Evolutionary conservation across 768 basidiomycete species (phyloP).

Genomic region (Saitozyma sp.): DNA sequence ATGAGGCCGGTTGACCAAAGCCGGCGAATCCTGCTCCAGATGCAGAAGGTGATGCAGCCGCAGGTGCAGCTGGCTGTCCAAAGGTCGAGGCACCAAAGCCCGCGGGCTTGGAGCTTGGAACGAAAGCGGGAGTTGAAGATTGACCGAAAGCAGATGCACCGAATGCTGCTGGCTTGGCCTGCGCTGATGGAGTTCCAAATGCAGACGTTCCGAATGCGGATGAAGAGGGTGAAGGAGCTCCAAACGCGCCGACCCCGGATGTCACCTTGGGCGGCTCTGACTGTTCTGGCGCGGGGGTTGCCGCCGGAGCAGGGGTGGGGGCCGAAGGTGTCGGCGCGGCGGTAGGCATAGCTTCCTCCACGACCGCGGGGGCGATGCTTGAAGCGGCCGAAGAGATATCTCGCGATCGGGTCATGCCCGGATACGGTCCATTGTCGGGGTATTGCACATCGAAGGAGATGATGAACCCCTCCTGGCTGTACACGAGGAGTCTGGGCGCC

Average conservation of each 20-base stretch:
- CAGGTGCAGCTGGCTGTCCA: conserved; percentile 17
- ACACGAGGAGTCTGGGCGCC: conserved; percentile 45
- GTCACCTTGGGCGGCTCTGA: conserved; percentile 6
- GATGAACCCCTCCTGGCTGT: conserved; percentile 52
- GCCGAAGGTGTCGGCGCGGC: conserved; percentile 4
- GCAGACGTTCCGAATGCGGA: conserved; percentile 16
- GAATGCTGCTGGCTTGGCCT: conserved; percentile 16
- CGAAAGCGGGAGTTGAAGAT: conserved; percentile 25
- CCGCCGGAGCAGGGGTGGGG: conserved; percentile 5
- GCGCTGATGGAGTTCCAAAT: conserved; percentile 7
- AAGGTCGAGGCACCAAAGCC: conserved; percentile 8
- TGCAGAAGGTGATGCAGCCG: background rate
- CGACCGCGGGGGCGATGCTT: background rate
- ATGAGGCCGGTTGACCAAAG: conserved; percentile 30
- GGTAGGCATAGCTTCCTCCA: conserved; percentile 1
- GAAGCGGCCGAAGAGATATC: conserved; percentile 18
- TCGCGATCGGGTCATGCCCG: conserved; percentile 38
- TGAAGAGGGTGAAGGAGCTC: conserved; percentile 7
- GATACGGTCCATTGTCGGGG: conserved; percentile 36
- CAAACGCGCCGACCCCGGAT: conserved; percentile 4
- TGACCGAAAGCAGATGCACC: conserved; percentile 33
- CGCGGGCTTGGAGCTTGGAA: conserved; percentile 8
- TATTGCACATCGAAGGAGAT: conserved; percentile 50
- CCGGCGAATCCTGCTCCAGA: background rate
- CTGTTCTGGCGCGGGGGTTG: conserved; percentile 27